phyloP scores from a whole-genome alignment of 2,329 filamentous ascomycete genomes.

The Pseudopyrenochaeta lycopersici region DNA sequence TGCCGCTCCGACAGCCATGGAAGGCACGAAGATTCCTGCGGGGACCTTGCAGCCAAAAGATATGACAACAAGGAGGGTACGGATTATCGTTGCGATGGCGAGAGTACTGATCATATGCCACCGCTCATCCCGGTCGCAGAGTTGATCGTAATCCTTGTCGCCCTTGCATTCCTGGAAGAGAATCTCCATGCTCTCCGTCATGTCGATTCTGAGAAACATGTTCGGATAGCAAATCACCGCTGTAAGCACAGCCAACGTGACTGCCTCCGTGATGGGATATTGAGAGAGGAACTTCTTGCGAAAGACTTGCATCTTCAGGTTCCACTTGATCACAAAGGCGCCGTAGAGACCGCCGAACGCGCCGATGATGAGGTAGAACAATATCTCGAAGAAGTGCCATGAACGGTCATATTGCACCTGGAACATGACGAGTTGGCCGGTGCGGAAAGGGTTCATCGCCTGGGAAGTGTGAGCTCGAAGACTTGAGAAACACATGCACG shows the following conservation, averaged over 20 bases:
- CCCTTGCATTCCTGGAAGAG: conserved; percentile 93
- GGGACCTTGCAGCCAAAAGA: conserved; percentile 98
- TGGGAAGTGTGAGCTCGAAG: conserved; percentile 27
- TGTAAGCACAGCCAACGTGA: conserved; percentile 81
- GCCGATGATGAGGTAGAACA: conserved; percentile 92
- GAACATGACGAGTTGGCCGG: conserved; percentile 98
- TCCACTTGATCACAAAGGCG: conserved; percentile 98
- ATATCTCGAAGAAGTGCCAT: conserved; percentile 96
- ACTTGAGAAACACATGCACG: neutral
- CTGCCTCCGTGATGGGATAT: conserved; percentile 87
- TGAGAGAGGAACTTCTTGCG: conserved; percentile 88
- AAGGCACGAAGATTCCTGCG: conserved; percentile 96
- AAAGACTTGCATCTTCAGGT: conserved; percentile 88
- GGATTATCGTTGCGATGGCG: conserved; percentile 78
- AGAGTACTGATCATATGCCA: conserved; percentile 82
- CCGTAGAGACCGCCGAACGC: conserved; percentile 95
- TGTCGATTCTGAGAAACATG: conserved; percentile 92
- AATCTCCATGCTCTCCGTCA: conserved; percentile 99
- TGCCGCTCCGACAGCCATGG: conserved; percentile 94
- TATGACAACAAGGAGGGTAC: conserved; percentile 87
- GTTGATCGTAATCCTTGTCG: conserved; percentile 83
- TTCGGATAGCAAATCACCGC: conserved; percentile 97
- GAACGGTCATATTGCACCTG: conserved; percentile 93
- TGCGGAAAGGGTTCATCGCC: conserved; percentile 97
- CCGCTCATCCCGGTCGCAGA: conserved; percentile 83